Conservation (phyloP, 306 rosid species). For the Quercus aquifolioides region DNA sequence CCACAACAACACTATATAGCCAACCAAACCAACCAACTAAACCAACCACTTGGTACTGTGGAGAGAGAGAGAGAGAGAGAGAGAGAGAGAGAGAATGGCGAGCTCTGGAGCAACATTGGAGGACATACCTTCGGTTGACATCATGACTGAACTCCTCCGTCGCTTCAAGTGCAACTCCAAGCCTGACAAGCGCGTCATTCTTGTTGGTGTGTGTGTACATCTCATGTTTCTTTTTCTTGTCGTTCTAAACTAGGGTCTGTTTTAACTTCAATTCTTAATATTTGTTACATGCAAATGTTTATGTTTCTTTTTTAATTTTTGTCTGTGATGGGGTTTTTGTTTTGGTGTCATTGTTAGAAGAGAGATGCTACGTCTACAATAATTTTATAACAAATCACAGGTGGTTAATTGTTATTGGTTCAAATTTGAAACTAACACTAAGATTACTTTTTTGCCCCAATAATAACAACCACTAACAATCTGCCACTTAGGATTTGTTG, state of each 20-base stretch:
- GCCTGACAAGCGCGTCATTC: slow-evolving; percentile 94
- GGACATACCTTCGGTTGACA: slow-evolving; percentile 74
- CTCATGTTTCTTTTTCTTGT: background rate
- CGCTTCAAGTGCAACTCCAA: slow-evolving; percentile 81
- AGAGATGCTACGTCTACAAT: too few relatives aligned
- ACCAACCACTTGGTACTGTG: background rate
- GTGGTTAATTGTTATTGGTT: too few relatives aligned
- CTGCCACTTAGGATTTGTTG: too few relatives aligned
- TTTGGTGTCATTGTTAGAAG: background rate
- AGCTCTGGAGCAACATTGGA: slow-evolving; percentile 45
- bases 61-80: background rate
- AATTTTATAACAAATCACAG: too few relatives aligned
- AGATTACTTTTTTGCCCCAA: too few relatives aligned
- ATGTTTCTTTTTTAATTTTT: background rate
- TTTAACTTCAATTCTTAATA: background rate
- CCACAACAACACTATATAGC: background rate
- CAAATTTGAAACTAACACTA: too few relatives aligned
- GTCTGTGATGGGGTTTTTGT: background rate
- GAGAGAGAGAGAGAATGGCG: slow-evolving; percentile 40
- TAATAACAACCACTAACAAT: too few relatives aligned
- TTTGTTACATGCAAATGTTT: background rate
- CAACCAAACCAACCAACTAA: background rate
- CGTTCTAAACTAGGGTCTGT: background rate
- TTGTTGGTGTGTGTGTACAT: slow-evolving; percentile 47
- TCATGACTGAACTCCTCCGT: slow-evolving; percentile 84